Evolutionary conservation across 2,329 filamentous ascomycete species (phyloP).

Genomic region (Rhynchosporium secalis): DNA sequence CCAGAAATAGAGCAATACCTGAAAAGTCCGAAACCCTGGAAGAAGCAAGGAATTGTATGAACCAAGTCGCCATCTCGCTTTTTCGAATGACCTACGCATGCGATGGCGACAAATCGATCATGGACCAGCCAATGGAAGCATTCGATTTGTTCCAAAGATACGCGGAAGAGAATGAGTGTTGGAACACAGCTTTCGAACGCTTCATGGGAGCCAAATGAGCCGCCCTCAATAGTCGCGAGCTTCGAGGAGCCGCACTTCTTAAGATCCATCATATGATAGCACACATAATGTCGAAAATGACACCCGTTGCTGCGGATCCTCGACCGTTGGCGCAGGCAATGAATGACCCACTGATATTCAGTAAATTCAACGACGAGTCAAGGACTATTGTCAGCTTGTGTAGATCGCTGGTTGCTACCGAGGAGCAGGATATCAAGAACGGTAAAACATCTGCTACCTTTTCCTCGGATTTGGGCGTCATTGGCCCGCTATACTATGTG

Average conservation of each 20-base stretch:
- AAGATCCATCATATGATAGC: constrained; percentile 35
- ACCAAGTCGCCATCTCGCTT: constrained; percentile 30
- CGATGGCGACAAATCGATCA: constrained; percentile 28
- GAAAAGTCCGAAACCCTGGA: constrained; percentile 31
- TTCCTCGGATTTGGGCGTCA: constrained; percentile 35
- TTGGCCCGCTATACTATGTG: constrained; percentile 37
- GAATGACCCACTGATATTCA: constrained; percentile 25
- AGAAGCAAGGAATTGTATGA: constrained; percentile 30
- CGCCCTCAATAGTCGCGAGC: constrained; percentile 29
- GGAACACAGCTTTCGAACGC: constrained; percentile 34
- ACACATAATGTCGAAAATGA: constrained; percentile 30
- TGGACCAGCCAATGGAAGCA: constrained; percentile 24
- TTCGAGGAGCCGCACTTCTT: constrained; percentile 37
- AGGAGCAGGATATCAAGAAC: constrained; percentile 31
- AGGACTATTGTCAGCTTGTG: constrained; percentile 30
- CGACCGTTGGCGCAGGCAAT: constrained; percentile 25
- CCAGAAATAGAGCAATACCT: constrained; percentile 20
- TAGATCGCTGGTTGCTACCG: constrained; percentile 33
- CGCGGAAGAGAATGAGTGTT: constrained; percentile 21
- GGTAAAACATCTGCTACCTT: constrained; percentile 34
- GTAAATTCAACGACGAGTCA: constrained; percentile 27
- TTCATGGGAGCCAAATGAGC: constrained; percentile 32
- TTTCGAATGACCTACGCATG: constrained; percentile 34
- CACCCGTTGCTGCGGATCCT: constrained; percentile 21
- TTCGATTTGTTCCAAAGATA: constrained; percentile 24